Base-by-base conservation (phyloP, 495 filamentous ascomycete species). In the Astrothelium macrocarpum region DNA sequence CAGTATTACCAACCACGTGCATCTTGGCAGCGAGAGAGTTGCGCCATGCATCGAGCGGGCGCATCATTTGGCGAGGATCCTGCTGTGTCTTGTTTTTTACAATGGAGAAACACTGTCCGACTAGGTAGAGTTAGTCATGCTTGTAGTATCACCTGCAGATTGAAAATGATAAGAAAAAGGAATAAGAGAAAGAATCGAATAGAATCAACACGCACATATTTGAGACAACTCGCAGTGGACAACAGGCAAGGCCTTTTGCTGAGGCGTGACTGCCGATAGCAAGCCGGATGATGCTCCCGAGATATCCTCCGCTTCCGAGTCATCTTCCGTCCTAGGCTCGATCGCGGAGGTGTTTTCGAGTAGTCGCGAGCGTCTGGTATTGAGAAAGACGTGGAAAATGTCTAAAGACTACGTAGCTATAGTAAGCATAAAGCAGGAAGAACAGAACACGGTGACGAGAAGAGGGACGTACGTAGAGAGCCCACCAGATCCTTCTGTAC, bases 401-500 rank as follows among this genome's bases (percentile, higher is more conserved):
- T 65, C 63, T 42, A 65, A 61, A 62, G 63, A 65, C 63, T 65
- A 61, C 63, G 63, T 60, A 62, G 36, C 58, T 65, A 65, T 61
- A 43, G 1, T 65, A 60, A 65, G 63, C 63, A 65, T 26, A 46
- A 65, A 45, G 58, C 53, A 65, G 20, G 58, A 60, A 60, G 58
- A 65, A 65, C 58, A 60, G 53, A 45, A 59, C 36, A 46, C 58
- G 28, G 63, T 42, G 32, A 65, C 59, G 49, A 56, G 23, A 56
- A 59, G 58, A 65, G 59, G 34, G 58, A 65, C 53, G 32, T 61
- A 65, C 63, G 34, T 65, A 65, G 58, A 65, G 63, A 60, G 63
- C 53, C 63, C 63, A 65, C 63, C 63, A 65, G 36, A 65, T 65
- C 63, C 63, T 65, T 65, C 63, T 65, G 63, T 65, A 65, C 32